A percentile compares a stretch with the other conserved stretches of the same genome.
Evolutionary conservation across 495 filamentous ascomycete genomes (phyloP).

Genomic region (Tuber brumale): DNA sequence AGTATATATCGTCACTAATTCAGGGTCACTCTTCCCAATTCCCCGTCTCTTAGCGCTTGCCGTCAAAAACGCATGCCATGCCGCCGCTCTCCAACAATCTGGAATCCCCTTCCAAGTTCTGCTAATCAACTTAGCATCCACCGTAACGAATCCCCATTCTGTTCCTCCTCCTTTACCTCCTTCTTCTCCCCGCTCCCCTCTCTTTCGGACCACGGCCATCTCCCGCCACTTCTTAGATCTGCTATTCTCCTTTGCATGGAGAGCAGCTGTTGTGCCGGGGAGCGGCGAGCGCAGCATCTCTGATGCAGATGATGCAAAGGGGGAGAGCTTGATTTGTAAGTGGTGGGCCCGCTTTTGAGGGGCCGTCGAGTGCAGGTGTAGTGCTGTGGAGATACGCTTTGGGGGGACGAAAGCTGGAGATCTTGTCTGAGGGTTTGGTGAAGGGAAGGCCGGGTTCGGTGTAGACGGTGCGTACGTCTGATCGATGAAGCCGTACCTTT

Average conservation of each 20-base stretch:
- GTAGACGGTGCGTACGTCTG: constrained; percentile 43
- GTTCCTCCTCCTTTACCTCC: constrained; percentile 63
- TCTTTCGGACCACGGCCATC: constrained; percentile 66
- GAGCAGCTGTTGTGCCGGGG: constrained; percentile 29
- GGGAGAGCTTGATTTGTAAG: constrained; percentile 36
- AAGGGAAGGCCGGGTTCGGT: constrained; percentile 12
- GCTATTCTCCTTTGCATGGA: constrained; percentile 72
- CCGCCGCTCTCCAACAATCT: constrained; percentile 86
- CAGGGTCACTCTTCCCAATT: constrained; percentile 56
- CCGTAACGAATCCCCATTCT: constrained; percentile 81
- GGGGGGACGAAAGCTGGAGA: constrained; percentile 43
- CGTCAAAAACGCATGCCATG: constrained; percentile 92
- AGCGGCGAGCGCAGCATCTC: constrained; percentile 41
- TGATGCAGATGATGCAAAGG: constrained; percentile 32
- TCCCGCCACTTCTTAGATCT: constrained; percentile 93
- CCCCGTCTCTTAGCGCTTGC: constrained; percentile 63
- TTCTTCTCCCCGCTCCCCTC: constrained; percentile 44
- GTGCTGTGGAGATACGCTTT: constrained; percentile 43
- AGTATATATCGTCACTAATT: constrained; percentile 54
- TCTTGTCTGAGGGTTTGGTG: constrained; percentile 11
- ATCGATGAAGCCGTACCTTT: constrained; percentile 83
- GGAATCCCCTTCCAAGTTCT: constrained; percentile 98
- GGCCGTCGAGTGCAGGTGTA: constrained; percentile 34
- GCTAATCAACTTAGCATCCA: constrained; percentile 76
- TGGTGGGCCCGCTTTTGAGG: constrained; percentile 44